Evolutionary conservation across 148 eudicot species (phyloP), one percentile per base, ranked within the genome.

Genomic region (Rhododendron griersonianum): DNA sequence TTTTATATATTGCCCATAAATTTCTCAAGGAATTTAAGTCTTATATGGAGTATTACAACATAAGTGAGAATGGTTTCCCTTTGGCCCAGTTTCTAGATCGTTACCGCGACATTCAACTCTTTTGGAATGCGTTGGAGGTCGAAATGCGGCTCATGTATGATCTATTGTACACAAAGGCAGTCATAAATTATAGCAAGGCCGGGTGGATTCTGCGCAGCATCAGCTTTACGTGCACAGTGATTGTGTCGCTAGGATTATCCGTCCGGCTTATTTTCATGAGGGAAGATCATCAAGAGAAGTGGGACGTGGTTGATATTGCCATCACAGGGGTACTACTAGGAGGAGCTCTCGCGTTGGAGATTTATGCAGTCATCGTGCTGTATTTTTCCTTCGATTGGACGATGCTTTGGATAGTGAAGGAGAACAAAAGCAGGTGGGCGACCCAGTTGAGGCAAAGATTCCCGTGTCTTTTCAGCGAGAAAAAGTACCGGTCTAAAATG

Each of bases 351-450:
- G 15, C 74, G 7, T 67, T 67, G 74, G 74, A 75, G 79, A 75
- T 75, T 35, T 39, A 25, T 80, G 59, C 30, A 5, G 61, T 45
- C 61, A 28, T 28, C 11, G 13, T 11, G 33, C 13, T 78, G 14
- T 23, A 28, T 11, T 67, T 78, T 3, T 78, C 53, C 33, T 78
- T 25, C n/a, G 81, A 78, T 21, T 78, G 81, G 81, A 23, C 81
- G 5, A 23, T 78, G 81, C 81, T 78, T 78, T 78, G 81, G 81
- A 48, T 78, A 78, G 45, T 78, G 23, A 78, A 44, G 81, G 53
- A 21, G 30, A 10, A 45, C 30, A 45, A 21, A 45, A 11, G 33
- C 18, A 4, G 11, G n/a, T 23, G 15, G 33, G 81, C 45, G 30
- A 78, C n/a, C 53, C 30, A 1, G 18, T 78, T 78, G 53, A 14